phyloP scores from a whole-genome alignment of 2,329 filamentous ascomycete species.

The Coniochaeta sp. region DNA sequence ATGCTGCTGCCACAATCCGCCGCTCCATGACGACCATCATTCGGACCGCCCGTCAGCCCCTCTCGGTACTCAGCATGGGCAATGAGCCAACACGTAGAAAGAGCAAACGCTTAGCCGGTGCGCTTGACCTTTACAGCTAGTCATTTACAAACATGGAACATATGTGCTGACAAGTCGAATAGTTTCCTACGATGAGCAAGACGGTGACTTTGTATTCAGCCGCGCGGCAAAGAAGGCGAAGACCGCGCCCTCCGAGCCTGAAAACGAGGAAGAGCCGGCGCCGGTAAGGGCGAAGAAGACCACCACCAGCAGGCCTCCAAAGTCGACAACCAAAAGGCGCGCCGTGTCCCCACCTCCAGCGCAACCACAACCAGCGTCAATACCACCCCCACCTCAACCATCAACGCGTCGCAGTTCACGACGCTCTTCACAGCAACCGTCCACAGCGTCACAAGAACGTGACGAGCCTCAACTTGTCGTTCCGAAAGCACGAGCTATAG shows the following conservation, averaged over 20 bases:
- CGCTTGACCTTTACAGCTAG: too few relatives aligned
- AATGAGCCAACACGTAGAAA: constrained; percentile 53
- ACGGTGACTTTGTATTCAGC: constrained; percentile 72
- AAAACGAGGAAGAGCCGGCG: constrained; percentile 33
- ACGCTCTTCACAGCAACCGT: constrained; percentile 26
- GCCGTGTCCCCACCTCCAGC: constrained; percentile 15
- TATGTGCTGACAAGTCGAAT: background rate
- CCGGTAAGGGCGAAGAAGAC: constrained; percentile 27
- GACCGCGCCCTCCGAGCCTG: constrained; percentile 31
- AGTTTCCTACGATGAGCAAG: constrained; percentile 60
- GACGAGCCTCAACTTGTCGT: constrained; percentile 22
- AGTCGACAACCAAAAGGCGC: constrained; percentile 19
- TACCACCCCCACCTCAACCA: constrained; percentile 5
- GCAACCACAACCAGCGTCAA: constrained; percentile 10
- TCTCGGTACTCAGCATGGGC: constrained; percentile 64
- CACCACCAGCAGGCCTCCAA: constrained; percentile 21
- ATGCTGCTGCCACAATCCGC: constrained; percentile 21
- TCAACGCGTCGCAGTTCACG: constrained; percentile 20
- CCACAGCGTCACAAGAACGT: constrained; percentile 24
- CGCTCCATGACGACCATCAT: constrained; percentile 67
- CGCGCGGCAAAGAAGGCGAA: constrained; percentile 61
- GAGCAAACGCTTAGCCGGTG: constrained; percentile 60
- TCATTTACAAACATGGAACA: background rate
- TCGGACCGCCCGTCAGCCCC: constrained; percentile 54
- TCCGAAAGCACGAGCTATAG: constrained; percentile 31